phyloP scores from a whole-genome alignment of 306 rosid genomes.

The Adenanthera pavonina region DNA sequence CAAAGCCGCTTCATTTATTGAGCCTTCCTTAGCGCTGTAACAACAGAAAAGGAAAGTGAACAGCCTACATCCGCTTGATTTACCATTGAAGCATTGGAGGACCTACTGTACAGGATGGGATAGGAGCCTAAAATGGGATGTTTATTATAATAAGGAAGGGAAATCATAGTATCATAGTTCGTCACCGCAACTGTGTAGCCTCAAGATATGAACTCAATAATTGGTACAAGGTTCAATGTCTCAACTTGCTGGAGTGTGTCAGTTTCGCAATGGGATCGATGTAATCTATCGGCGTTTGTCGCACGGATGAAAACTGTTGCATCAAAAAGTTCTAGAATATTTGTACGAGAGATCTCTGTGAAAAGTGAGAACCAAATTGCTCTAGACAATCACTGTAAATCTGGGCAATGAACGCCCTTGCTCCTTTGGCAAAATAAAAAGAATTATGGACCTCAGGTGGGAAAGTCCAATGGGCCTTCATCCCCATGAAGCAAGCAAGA shows the following conservation, averaged over 20 bases:
- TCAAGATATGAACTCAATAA: background rate
- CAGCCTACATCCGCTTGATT: conserved; percentile 14
- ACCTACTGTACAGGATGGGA: conserved; percentile 10
- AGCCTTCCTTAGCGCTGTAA: conserved; percentile 35
- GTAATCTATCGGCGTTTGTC: background rate
- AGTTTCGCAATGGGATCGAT: background rate
- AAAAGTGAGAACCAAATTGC: background rate
- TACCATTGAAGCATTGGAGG: background rate
- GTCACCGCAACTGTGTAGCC: background rate
- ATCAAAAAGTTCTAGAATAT: background rate
- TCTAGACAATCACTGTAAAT: background rate
- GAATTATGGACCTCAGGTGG: background rate
- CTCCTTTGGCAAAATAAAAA: background rate
- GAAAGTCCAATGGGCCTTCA: background rate
- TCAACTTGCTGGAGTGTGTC: background rate
- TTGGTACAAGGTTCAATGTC: background rate
- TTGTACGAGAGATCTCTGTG: background rate
- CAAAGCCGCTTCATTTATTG: conserved; percentile 27
- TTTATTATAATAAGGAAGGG: background rate
- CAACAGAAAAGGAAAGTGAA: conserved; percentile 35
- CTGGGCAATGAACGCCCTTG: background rate
- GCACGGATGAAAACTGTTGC: background rate
- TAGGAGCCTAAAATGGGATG: background rate
- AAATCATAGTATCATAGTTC: background rate
- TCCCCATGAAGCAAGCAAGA: background rate